Conservation (phyloP, 148 eudicot species). For the Rhododendron henanense region DNA sequence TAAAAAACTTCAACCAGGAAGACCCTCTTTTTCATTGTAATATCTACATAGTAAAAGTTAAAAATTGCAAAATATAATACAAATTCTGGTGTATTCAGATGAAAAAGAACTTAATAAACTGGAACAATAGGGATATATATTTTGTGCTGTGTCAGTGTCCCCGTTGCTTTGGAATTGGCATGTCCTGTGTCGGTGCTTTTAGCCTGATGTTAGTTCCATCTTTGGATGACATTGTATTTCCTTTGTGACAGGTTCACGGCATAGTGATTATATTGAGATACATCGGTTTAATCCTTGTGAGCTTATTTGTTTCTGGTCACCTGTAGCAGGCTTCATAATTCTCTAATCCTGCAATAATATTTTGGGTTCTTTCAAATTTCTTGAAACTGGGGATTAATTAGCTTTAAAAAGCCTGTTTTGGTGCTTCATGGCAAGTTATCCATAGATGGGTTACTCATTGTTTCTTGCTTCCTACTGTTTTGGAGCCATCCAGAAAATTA, state of each 20-base stretch:
- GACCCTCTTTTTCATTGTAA: neutral
- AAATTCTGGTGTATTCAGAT: neutral
- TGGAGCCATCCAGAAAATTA: constrained; percentile 81
- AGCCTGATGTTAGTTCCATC: neutral
- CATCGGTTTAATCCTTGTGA: neutral
- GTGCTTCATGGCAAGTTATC: neutral
- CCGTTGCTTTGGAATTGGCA: neutral
- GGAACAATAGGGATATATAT: neutral
- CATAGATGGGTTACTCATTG: neutral
- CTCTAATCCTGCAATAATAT: neutral
- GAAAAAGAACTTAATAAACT: neutral
- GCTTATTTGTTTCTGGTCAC: neutral
- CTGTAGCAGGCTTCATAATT: neutral
- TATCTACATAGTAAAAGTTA: neutral
- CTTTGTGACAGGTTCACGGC: neutral
- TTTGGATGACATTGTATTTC: neutral
- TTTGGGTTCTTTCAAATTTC: neutral
- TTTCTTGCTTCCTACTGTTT: constrained; percentile 26
- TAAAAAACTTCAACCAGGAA: neutral
- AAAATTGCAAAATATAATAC: neutral
- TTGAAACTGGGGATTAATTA: neutral
- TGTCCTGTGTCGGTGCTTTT: neutral
- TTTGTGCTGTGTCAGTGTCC: neutral
- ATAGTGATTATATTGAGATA: neutral
- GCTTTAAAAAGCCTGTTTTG: neutral